Conservation (phyloP, 192 early-diverging fungal species). For the Umbelopsis isabellina region DNA sequence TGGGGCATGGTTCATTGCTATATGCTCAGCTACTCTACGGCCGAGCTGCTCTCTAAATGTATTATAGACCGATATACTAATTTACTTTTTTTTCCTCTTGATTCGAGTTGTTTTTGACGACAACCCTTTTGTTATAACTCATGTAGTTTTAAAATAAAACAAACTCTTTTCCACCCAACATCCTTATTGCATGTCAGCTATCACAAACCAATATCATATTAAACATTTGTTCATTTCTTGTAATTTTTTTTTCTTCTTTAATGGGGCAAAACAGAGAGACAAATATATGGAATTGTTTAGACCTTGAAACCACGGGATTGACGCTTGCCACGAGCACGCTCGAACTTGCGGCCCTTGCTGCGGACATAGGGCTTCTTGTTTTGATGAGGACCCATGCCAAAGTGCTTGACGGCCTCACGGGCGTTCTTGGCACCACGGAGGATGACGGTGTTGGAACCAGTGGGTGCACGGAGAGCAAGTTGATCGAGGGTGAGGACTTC, state of each 20-base stretch:
- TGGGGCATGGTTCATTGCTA: not conserved
- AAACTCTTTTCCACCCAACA: too few species aligned
- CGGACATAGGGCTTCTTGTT: conserved; percentile 85
- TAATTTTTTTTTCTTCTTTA: conserved; percentile 6
- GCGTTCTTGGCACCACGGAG: conserved; percentile 94
- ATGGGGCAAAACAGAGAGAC: not conserved
- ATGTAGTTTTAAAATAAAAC: too few species aligned
- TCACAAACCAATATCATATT: too few species aligned
- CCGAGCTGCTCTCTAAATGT: too few species aligned
- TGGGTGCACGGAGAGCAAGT: conserved; percentile 97
- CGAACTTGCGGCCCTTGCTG: conserved; percentile 99
- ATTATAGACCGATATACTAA: too few species aligned
- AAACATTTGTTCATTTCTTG: conserved; percentile 9
- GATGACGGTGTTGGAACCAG: conserved; percentile 92
- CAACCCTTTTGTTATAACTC: too few species aligned
- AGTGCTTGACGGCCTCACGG: conserved; percentile 99
- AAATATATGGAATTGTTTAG: conserved; percentile 49
- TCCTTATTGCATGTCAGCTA: too few species aligned
- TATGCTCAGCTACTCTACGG: too few species aligned
- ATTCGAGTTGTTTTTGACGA: too few species aligned
- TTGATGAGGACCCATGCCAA: conserved; percentile 69
- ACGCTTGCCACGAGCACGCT: conserved; percentile 99
- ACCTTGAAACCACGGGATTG: conserved; percentile 97
- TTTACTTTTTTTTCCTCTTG: too few species aligned
- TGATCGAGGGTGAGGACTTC: conserved; percentile 99